Conservation (phyloP, 2,329 filamentous ascomycete species). For the Exophiala alcalophila region DNA sequence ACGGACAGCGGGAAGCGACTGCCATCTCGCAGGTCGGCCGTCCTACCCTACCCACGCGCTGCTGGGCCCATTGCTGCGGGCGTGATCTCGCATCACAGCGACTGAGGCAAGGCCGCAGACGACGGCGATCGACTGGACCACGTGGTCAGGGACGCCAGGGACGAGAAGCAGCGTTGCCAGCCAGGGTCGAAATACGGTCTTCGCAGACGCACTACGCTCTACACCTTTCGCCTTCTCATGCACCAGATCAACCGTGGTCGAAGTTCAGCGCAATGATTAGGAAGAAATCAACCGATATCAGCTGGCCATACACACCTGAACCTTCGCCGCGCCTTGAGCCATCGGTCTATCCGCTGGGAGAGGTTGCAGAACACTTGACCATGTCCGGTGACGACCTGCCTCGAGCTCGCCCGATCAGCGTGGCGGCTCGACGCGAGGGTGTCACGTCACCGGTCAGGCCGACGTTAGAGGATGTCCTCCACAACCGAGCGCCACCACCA, state of each 20-base stretch:
- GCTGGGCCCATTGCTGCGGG: not conserved
- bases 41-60: not conserved
- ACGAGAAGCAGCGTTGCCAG: too few species aligned
- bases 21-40: conserved; percentile 6
- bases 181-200: too few species aligned
- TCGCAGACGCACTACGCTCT: too few species aligned
- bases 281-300: conserved; percentile 32
- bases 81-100: not conserved
- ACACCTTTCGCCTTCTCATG: conserved; percentile 1
- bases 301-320: conserved; percentile 38
- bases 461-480: conserved; percentile 80
- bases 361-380: conserved; percentile 41
- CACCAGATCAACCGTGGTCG: conserved; percentile 10
- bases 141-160: too few species aligned
- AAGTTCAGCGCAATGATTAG: conserved; percentile 31
- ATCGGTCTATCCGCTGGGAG: conserved; percentile 39
- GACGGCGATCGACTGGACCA: too few species aligned
- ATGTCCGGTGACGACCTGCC: conserved; percentile 42
- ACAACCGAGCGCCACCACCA: conserved; percentile 79
- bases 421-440: conserved; percentile 40
- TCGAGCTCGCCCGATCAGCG: conserved; percentile 44
- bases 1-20: conserved; percentile 9
- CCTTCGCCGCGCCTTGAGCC: conserved; percentile 47
- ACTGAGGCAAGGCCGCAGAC: too few species aligned
- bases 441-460: conserved; percentile 56